Base-by-base conservation (phyloP, 805 yeast species). In the Ogataea pini region DNA sequence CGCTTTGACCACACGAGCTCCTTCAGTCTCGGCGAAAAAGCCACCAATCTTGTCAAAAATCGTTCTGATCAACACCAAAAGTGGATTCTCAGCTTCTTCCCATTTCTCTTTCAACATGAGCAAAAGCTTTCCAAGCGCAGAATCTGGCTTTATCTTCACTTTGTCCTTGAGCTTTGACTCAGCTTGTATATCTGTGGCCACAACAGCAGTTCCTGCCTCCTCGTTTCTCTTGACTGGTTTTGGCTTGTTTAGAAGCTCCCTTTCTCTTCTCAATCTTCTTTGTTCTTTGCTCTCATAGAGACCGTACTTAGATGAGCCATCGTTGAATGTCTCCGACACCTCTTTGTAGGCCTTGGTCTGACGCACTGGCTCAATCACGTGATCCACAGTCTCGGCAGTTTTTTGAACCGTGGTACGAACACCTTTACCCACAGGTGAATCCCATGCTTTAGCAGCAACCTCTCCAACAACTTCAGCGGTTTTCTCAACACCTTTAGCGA, bases 1-100 rank as follows among this genome's bases (percentile, higher is more conserved):
- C 63, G 85, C 82, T 57, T 86, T 83, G 54, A 87, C 76, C n/a
- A 91, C 99, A 68, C 86, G 86, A 18, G 96, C 97, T 55, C 88
- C 83, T 72, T 94, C 99, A 31, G 98, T 94, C 72, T 94, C 99
- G 34, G 94, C 94, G 63, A 91, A 91, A 62, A 91, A 83, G 5
- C 96, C 89, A 43, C 94, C 85, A 48, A 94, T 72, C 63, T 89
- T 86, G 63, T 85, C 89, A 34, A 86, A 64, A 19, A 94, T 72
- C 17, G 92, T 86, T 72, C 99, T 82, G 46, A 94, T 70, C 34
- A 86, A 70, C 9, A 91, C 80, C 52, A 94, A 79, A 60, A 94
- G 74, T 7, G 97, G 97, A 68, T 94, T 94, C 60, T 92, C 98
- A 46, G 90, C 83, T 69, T 92, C 98, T 59, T 92, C 96, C 89